Conservation (phyloP, 2,329 filamentous ascomycete species). For the Polytolypa hystricis region DNA sequence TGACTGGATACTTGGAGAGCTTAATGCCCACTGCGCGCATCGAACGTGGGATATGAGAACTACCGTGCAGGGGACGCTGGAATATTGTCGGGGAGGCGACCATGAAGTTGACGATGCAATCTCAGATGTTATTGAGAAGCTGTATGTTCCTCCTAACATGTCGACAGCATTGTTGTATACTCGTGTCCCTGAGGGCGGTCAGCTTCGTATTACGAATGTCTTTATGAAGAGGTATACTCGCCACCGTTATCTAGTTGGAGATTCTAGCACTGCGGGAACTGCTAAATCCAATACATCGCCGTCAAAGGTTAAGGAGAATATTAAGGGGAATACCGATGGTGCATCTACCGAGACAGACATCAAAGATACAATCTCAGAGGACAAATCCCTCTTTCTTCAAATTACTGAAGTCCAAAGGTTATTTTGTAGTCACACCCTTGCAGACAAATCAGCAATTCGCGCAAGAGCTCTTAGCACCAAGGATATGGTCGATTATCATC, state of each 20-base stretch:
- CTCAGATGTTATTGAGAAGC: slow-evolving; percentile 21
- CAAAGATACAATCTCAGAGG: background rate
- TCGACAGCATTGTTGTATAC: slow-evolving; percentile 20
- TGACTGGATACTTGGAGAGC: slow-evolving; percentile 19
- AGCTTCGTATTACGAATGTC: slow-evolving; percentile 21
- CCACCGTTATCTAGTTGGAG: slow-evolving; percentile 16
- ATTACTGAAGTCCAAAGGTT: slow-evolving; percentile 31
- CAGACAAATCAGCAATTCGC: slow-evolving; percentile 18
- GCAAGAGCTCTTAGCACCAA: slow-evolving; percentile 16
- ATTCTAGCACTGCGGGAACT: background rate
- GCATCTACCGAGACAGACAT: background rate
- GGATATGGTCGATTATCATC: slow-evolving; percentile 22
- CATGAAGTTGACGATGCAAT: slow-evolving; percentile 20
- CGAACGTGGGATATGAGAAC: slow-evolving; percentile 31
- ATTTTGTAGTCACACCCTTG: slow-evolving; percentile 13
- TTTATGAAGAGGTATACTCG: slow-evolving; percentile 25
- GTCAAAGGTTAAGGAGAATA: background rate
- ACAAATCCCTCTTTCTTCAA: slow-evolving; percentile 20
- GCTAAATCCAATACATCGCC: background rate
- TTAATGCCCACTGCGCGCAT: slow-evolving; percentile 29
- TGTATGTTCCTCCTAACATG: slow-evolving; percentile 23
- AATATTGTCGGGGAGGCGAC: slow-evolving; percentile 15
- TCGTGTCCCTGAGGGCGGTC: slow-evolving; percentile 15
- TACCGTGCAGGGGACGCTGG: slow-evolving; percentile 19
- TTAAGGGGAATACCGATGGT: background rate